Evolutionary conservation across 805 yeast genomes (phyloP).

Genomic region (Candida ortonii): DNA sequence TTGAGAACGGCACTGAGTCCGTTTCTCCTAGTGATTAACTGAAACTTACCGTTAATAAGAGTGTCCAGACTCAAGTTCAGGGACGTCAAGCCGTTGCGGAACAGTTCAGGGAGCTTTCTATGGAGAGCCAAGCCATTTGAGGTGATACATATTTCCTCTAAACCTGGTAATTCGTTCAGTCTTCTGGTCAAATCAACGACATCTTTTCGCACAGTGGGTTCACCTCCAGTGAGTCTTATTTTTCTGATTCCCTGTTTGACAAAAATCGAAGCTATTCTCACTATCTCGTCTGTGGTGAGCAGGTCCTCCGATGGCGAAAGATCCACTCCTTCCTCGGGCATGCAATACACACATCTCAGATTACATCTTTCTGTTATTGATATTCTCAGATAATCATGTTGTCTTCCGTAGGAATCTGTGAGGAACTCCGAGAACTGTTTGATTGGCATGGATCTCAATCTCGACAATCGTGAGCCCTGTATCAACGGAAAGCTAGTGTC

Average conservation of each 20-base stretch:
- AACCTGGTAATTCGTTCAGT: conserved; percentile 39
- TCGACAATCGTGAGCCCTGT: conserved; percentile 11
- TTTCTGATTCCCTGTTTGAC: conserved; percentile 49
- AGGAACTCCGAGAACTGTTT: conserved; percentile 39
- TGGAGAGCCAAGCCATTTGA: conserved; percentile 51
- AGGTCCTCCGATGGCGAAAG: conserved; percentile 41
- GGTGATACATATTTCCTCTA: conserved; percentile 49
- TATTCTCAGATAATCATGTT: conserved; percentile 49
- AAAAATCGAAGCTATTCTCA: conserved; percentile 41
- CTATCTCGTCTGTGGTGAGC: conserved; percentile 43
- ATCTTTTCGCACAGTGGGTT: conserved; percentile 53
- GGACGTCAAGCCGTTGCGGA: conserved; percentile 42
- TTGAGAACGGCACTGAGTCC: conserved; percentile 46
- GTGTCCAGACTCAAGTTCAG: conserved; percentile 50
- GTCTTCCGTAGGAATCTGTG: conserved; percentile 43
- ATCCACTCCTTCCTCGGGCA: conserved; percentile 58
- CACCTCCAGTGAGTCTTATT: conserved; percentile 54
- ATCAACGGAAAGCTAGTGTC: no score
- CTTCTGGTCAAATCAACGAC: conserved; percentile 41
- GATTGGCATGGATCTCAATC: conserved; percentile 15
- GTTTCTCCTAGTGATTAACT: conserved; percentile 47
- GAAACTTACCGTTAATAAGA: conserved; percentile 48
- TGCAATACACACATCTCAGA: conserved; percentile 46
- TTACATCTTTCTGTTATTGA: conserved; percentile 53
- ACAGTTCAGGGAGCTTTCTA: conserved; percentile 44